Evolutionary conservation across 805 yeast genomes (phyloP), one percentile per base, ranked within the genome.

Genomic region (Kazachstania taianensis): DNA sequence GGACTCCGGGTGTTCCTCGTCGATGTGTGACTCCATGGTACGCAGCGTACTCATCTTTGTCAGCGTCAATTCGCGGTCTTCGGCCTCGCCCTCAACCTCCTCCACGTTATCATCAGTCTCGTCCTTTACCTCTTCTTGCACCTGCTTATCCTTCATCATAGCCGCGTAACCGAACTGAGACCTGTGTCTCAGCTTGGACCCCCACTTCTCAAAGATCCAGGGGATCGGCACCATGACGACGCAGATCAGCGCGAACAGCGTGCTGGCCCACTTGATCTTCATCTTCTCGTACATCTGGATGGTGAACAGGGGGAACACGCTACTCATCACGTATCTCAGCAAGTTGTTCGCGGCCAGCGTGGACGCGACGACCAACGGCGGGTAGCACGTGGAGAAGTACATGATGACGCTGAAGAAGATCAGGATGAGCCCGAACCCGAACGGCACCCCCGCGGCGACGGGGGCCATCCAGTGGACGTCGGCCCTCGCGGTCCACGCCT

Each of bases 311-410:
- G 95, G 95, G 94, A 67, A 86, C 78, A 15, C 82, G 5, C 84
- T 75, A 7, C 94, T 84, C 42, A 81, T 55, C 22, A 78, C 46
- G 53, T 83, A 84, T 61, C 96, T 72, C 39, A 78, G 58, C 50
- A 86, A 65, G 55, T 82, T 83, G 61, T 85, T 86, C 10, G 94
- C 95, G 24, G 94, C 94, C 42, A 84, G 58, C 3, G 94, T 89
- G n/a, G 89, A 78, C 0, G 95, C 94, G 16, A 84, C 80, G 23
- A 71, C 69, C 23, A 75, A 58, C 32, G 89, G 85, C 19, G 92
- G 89, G 56, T 75, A 82, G 4, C 81, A 57, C 67, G 75, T 67
- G 24, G 81, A 64, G 57, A 81, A 78, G 55, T 81, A 82, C 32
- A 75, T 70, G 50, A 81, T 66, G 32, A 75, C 72, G 15, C 82